These are phyloP conservation scores for Colletotrichum siamense DNA, from an alignment of 2,329 filamentous ascomycete species.

Conservation along the genomic window DNA sequence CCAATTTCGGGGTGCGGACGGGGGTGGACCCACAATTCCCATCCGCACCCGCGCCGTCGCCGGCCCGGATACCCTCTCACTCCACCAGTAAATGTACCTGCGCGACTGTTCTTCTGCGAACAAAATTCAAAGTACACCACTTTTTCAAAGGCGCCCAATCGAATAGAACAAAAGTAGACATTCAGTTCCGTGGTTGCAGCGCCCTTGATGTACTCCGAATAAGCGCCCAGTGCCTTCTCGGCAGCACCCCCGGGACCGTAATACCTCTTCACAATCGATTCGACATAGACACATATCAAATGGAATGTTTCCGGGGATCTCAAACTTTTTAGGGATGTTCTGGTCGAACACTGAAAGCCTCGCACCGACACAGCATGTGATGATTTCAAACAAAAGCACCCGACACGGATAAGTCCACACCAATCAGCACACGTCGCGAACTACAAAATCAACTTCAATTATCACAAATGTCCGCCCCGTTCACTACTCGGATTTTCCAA, in stretches of 20 bases:
- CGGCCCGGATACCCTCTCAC: neutral
- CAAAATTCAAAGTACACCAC: rapidly evolving
- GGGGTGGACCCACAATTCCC: neutral
- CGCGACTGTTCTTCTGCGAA: neutral
- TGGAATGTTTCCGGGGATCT: too few species aligned
- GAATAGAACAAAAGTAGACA: neutral
- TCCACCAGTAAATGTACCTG: too few species aligned
- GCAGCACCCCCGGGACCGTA: neutral
- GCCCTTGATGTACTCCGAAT: neutral
- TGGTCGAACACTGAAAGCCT: neutral
- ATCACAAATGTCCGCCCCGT: too few species aligned
- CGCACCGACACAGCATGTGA: neutral
- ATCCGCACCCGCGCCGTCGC: neutral
- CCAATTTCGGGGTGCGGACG: neutral
- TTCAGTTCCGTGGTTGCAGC: neutral
- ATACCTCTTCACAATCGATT: neutral
- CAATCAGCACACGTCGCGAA: too few species aligned
- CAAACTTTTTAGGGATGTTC: rapidly evolving
- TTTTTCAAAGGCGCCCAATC: rapidly evolving
- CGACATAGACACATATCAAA: too few species aligned
- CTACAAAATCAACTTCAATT: too few species aligned
- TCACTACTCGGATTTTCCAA: rapidly evolving
- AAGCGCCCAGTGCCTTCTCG: neutral
- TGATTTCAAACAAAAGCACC: too few species aligned
- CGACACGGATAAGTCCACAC: too few species aligned